Evolutionary conservation across 2,329 filamentous ascomycete genomes (phyloP), one percentile per base, ranked within the genome.

Genomic region (Colletotrichum eremochloae): DNA sequence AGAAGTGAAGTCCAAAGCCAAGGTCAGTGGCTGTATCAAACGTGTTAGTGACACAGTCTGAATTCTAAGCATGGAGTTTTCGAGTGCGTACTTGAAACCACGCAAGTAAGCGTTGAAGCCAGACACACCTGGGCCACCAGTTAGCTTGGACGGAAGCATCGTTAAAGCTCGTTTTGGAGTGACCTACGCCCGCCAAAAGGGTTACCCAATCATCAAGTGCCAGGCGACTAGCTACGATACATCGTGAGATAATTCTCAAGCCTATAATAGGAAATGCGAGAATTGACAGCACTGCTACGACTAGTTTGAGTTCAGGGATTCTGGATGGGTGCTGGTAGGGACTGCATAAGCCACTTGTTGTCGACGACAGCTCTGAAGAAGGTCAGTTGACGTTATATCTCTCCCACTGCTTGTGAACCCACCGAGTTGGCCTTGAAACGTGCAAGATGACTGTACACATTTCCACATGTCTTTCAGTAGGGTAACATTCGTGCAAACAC

Each of bases 1-100:
- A 77, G 67, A 75, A 76, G 42, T 77, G 76, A n/a, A 72, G 63
- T 5, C 76, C 76, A 42, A 77, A 76, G 15, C 68, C 71, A 1
- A 73, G 68, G 12, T 63, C 42, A n/a, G 68, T 50, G 31, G 33
- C 71, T 73, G 33, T 38, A 1, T 0, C 36, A 36, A 7, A 12
- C 1, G 5, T 15, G n/a, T 60, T 20, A 68, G 44, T 7, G 12
- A 7, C 3, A 5, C 24, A n/a, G 8, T 2, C 4, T 2, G 3
- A 1, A 46, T 7, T 5, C 15, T 15, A 0, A 1, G 2, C 15
- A 2, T 6, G 3, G 2, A 11, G 4, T 8, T 3, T 3, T 5
- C n/a, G 7, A n/a, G 18, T 12, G 46, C 68, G n/a, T 31, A 72
- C 69, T 64, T 14, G 60, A 53, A 42, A 72, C 52, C 0, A 72